Evolutionary conservation across 257 asterid species (phyloP), one percentile per base, ranked within the genome.

Genomic region (Osmanthus fragrans): DNA sequence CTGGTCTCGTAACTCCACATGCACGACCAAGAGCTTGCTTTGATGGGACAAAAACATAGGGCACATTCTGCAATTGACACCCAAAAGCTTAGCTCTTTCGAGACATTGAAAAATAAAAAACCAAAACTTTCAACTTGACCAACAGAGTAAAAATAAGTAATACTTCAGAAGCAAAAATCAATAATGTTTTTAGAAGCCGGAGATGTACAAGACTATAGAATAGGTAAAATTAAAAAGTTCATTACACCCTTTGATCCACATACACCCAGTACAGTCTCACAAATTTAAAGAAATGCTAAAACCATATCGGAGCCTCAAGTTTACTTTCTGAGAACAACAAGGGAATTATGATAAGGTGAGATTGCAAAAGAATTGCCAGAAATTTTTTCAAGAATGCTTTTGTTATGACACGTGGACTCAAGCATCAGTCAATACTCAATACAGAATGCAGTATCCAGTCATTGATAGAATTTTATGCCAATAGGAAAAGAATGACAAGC

Each of bases 1-100:
- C 98, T 0, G 98, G 98, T 42, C 98, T 87, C 7, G 97, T 91
- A 36, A 94, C 97, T 64, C 98, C 97, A 85, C 98, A 94, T 30
- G 98, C 98, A 15, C 98, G 86, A 34, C 98, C 98, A 71, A 94
- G 89, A 68, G 89, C 89, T 83, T 83, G 86, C 74, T 86, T 86
- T 25, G 87, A 86, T 49, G 84, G 84, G 42, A 86, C 84, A 49
- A 86, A 86, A 33, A 86, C 89, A 42, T 86, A 86, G 19, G 89
- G 89, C 45, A 86, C 87, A 71, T 86, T 86, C 89, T 86, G 83
- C 75, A 69, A 77, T 63, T 63, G 11, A 63, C 33, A 63, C 34
- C 19, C 69, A 25, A 63, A 63, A 25, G 19, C 19, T 63, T 27
- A 63, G 69, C 33, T 27, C 19, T 10, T 60, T 25, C 11, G 34